These are phyloP conservation scores for Canavalia gladiata DNA, from an alignment of 306 rosid genomes.

Conservation along the genomic window DNA sequence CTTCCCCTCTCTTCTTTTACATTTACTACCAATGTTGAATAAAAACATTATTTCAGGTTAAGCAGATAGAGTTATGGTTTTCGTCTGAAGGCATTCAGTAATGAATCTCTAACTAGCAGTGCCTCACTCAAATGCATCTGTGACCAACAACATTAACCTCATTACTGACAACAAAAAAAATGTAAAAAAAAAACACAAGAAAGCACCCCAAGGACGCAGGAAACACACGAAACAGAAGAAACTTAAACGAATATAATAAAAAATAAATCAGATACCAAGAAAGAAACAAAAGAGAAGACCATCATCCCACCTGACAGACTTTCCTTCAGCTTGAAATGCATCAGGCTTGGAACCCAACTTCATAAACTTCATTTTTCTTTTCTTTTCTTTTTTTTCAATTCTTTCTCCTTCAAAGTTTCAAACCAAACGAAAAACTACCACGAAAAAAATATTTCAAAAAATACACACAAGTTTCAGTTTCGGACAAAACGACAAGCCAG, in stretches of 20 bases:
- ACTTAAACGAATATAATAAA: not conserved
- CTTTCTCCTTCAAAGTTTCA: not conserved
- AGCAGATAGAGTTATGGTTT: conserved; percentile 12
- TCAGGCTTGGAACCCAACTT: conserved; percentile 96
- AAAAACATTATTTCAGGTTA: conserved; percentile 21
- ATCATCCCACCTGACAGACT: conserved; percentile 62
- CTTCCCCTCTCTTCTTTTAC: conserved; percentile 38
- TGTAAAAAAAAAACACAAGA: not conserved
- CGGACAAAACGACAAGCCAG: conserved; percentile 22
- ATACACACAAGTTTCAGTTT: not conserved
- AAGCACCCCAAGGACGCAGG: not conserved
- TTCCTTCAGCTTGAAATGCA: conserved; percentile 86
- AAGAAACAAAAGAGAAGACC: conserved; percentile 11
- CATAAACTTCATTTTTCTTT: conserved; percentile 88
- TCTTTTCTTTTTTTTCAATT: not conserved
- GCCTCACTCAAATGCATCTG: conserved; percentile 7
- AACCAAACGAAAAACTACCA: not conserved
- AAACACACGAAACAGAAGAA: conserved; percentile 1
- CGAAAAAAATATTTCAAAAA: not conserved
- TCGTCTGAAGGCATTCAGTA: conserved; percentile 20
- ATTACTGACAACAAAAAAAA: not conserved
- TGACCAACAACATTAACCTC: conserved; percentile 24
- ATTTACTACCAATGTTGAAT: conserved; percentile 36
- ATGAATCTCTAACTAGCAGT: conserved; percentile 3
- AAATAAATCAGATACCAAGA: not conserved